Percentiles rank a stretch among this genome's conserved stretches.
Conservation (phyloP, 768 basidiomycete genomes). For the Boletus edulis region DNA sequence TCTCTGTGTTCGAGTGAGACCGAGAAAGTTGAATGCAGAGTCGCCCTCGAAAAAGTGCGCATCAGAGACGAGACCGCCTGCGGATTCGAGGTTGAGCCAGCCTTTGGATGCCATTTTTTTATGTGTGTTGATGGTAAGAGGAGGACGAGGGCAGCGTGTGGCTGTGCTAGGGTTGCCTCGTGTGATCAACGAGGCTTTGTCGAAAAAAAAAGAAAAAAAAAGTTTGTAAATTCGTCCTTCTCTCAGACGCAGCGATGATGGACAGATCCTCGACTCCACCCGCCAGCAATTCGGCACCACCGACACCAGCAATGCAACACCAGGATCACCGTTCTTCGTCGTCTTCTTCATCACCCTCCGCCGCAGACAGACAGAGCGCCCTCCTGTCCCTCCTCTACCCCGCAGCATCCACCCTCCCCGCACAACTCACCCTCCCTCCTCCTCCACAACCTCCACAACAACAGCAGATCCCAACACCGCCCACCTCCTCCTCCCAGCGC, state of each 20-base stretch:
- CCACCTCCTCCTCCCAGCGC: constrained; percentile 53
- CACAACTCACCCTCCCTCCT: constrained; percentile 20
- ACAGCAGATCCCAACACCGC: constrained; percentile 71
- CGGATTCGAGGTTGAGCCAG: constrained; percentile 84
- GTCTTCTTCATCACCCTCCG: constrained; percentile 24
- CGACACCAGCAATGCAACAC: constrained; percentile 36
- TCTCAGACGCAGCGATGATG: no score
- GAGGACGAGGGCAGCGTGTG: not conserved
- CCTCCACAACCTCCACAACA: constrained; percentile 16
- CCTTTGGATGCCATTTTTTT: constrained; percentile 50
- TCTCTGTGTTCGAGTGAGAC: constrained; percentile 74
- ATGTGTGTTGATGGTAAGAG: not conserved
- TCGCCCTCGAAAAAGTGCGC: constrained; percentile 86
- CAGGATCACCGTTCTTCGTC: constrained; percentile 27
- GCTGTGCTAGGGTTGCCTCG: constrained; percentile 19
- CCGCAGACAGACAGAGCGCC: constrained; percentile 71
- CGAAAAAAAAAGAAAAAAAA: not conserved
- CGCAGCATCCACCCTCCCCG: constrained; percentile 37
- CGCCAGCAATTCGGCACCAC: constrained; percentile 38
- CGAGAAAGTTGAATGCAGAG: constrained; percentile 79
- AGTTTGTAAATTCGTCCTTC: not conserved
- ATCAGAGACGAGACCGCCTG: constrained; percentile 61
- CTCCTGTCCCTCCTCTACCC: constrained; percentile 68
- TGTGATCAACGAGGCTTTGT: constrained; percentile 28
- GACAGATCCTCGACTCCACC: no score